A percentile compares a stretch with the other conserved stretches of the same genome.
These are phyloP conservation scores for Plenodomus biglobosus DNA, from an alignment of 2,329 filamentous ascomycete species.

Conservation along the genomic window DNA sequence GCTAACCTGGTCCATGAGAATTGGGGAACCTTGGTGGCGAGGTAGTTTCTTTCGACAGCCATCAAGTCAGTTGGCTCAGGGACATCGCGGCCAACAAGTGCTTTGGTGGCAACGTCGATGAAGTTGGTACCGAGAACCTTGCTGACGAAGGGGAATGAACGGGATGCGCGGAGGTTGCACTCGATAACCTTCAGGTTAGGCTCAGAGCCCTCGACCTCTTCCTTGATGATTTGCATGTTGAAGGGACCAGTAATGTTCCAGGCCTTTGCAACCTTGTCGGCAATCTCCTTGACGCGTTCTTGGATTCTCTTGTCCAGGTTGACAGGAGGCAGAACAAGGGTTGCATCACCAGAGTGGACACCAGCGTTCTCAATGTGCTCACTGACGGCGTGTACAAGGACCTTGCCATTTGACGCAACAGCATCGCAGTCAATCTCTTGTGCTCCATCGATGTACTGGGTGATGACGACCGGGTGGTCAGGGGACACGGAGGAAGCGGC, in stretches of 20 bases:
- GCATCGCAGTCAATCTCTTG: conserved; percentile 96
- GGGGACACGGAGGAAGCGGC: conserved; percentile 89
- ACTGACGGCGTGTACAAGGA: conserved; percentile 87
- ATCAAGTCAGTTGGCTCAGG: conserved; percentile 87
- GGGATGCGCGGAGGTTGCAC: conserved; percentile 95
- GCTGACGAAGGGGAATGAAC: conserved; percentile 97
- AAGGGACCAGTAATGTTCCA: conserved; percentile 98
- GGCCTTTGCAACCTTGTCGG: conserved; percentile 91
- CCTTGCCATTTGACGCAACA: conserved; percentile 81
- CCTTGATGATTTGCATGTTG: conserved; percentile 99
- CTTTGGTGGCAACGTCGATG: conserved; percentile 92
- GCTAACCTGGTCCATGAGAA: conserved; percentile 99
- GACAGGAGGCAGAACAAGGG: conserved; percentile 84
- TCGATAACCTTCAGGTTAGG: conserved; percentile 92
- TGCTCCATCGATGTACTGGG: conserved; percentile 95
- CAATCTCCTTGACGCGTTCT: conserved; percentile 90
- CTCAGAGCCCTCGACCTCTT: conserved; percentile 71
- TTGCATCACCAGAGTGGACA: conserved; percentile 97
- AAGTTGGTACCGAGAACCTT: conserved; percentile 97
- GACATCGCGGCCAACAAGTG: conserved; percentile 80
- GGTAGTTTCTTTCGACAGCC: conserved; percentile 83
- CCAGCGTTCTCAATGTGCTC: conserved; percentile 97
- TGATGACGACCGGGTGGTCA: conserved; percentile 97
- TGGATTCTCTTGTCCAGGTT: conserved; percentile 76
- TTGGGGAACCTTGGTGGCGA: conserved; percentile 96